A percentile compares a stretch with the other conserved stretches of the same genome.
These are phyloP conservation scores for Lipomyces yarrowii DNA, from an alignment of 1,139 yeast genomes.

Conservation along the genomic window DNA sequence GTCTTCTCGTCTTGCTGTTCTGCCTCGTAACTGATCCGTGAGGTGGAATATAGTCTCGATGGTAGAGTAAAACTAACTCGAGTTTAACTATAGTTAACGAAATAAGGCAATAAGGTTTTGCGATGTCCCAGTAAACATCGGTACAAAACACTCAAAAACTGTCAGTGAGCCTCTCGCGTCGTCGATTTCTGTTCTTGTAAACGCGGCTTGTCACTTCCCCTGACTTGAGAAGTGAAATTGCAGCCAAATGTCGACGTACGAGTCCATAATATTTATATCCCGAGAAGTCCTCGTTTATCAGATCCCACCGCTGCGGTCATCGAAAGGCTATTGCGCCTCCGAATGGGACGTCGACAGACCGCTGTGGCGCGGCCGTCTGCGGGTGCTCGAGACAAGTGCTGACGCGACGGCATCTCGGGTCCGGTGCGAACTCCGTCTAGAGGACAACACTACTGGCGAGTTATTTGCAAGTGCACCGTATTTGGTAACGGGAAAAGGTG, in stretches of 20 bases:
- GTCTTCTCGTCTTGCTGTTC: not conserved
- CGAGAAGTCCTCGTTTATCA: slow-evolving; percentile 36
- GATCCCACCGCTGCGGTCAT: slow-evolving; percentile 43
- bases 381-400: slow-evolving; percentile 40
- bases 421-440: slow-evolving; percentile 40
- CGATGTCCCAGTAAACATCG: not conserved
- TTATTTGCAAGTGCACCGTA: slow-evolving; percentile 44
- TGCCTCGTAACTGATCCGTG: not conserved
- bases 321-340: slow-evolving; percentile 39
- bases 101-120: not conserved
- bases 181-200: not conserved
- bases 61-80: too few species aligned
- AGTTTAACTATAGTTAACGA: not conserved
- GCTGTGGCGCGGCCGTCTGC: slow-evolving; percentile 45
- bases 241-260: slow-evolving; percentile 10
- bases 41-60: not conserved
- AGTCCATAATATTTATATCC: slow-evolving; percentile 22
- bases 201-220: not conserved
- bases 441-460: slow-evolving; percentile 40
- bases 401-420: slow-evolving; percentile 25
- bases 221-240: too few species aligned
- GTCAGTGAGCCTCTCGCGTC: not conserved
- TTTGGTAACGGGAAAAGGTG: slow-evolving; percentile 37
- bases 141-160: not conserved
- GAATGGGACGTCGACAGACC: slow-evolving; percentile 45